phyloP scores from a whole-genome alignment of 768 basidiomycete genomes.

The Mycena kentingensis region DNA sequence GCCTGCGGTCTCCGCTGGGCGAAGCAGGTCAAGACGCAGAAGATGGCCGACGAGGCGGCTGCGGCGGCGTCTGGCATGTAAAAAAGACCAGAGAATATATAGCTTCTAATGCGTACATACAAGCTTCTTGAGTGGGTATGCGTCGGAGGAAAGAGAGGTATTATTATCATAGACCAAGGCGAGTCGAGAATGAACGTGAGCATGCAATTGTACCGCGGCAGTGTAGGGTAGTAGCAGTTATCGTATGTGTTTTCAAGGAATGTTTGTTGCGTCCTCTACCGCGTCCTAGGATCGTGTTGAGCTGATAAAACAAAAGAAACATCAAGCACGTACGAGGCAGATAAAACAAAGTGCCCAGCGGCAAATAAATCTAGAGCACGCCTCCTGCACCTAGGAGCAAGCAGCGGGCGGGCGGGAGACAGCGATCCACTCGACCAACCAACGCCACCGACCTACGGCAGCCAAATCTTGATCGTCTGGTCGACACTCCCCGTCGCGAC shows the following conservation, averaged over 20 bases:
- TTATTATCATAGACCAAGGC: not conserved
- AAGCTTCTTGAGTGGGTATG: conserved; percentile 24
- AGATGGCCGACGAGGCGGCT: conserved; percentile 28
- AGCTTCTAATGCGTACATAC: conserved; percentile 24
- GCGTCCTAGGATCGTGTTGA: too few relatives aligned
- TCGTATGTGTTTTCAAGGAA: conserved; percentile 23
- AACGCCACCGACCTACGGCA: conserved; percentile 34
- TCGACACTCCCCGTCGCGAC: conserved; percentile 71
- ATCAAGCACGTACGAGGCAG: too few relatives aligned
- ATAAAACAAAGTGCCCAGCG: conserved; percentile 19
- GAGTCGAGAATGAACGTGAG: conserved; percentile 19
- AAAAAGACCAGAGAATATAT: not conserved
- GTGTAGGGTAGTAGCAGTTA: conserved; percentile 22
- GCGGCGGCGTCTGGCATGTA: not conserved
- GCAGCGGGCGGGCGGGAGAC: conserved; percentile 3
- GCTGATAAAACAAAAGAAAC: conserved; percentile 24
- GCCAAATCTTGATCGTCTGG: conserved; percentile 66
- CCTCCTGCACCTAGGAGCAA: conserved; percentile 7
- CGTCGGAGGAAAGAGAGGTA: conserved; percentile 17
- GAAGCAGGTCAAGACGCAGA: conserved; percentile 48
- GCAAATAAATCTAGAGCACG: conserved; percentile 25
- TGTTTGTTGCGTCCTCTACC: conserved; percentile 19
- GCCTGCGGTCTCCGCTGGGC: conserved; percentile 95
- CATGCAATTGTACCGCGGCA: conserved; percentile 19
- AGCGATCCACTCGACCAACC: conserved; percentile 1